These are phyloP conservation scores for Pyrus pyrifolia DNA, from an alignment of 306 rosid species.

Conservation along the genomic window DNA sequence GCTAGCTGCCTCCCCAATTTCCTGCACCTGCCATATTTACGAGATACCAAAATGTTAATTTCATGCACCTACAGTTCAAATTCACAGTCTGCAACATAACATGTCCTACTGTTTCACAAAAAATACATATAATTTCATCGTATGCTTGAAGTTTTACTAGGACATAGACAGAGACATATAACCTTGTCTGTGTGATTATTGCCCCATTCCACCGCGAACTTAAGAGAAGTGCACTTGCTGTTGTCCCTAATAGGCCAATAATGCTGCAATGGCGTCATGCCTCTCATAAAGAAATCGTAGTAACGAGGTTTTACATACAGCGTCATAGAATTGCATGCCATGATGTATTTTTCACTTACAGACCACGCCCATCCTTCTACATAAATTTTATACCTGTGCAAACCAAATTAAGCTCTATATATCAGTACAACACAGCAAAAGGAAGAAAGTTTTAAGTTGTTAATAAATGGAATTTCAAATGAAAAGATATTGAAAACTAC, in stretches of 20 bases:
- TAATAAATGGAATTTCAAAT: neutral
- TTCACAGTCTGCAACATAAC: neutral
- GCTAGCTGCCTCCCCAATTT: conserved; percentile 54
- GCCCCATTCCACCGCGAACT: conserved; percentile 76
- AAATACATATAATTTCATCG: neutral
- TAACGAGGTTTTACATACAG: conserved; percentile 44
- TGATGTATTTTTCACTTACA: conserved; percentile 67
- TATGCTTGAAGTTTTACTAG: neutral
- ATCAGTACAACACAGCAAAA: neutral
- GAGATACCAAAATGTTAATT: neutral
- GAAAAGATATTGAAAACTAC: conserved; percentile 6
- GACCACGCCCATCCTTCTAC: conserved; percentile 84
- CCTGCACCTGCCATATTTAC: conserved; percentile 27
- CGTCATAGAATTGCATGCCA: conserved; percentile 63
- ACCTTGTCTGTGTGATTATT: conserved; percentile 34
- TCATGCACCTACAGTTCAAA: neutral
- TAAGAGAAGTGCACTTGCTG: conserved; percentile 59
- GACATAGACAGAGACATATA: neutral
- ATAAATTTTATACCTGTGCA: conserved; percentile 56
- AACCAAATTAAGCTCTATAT: neutral
- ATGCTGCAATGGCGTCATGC: conserved; percentile 55
- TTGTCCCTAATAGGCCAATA: conserved; percentile 66
- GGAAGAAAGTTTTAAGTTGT: neutral
- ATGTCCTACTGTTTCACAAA: neutral
- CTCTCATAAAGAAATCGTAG: conserved; percentile 61